Evolutionary conservation across 192 early-diverging fungal genomes (phyloP), one percentile per base, ranked within the genome.

Genomic region (Mortierella hygrophila): DNA sequence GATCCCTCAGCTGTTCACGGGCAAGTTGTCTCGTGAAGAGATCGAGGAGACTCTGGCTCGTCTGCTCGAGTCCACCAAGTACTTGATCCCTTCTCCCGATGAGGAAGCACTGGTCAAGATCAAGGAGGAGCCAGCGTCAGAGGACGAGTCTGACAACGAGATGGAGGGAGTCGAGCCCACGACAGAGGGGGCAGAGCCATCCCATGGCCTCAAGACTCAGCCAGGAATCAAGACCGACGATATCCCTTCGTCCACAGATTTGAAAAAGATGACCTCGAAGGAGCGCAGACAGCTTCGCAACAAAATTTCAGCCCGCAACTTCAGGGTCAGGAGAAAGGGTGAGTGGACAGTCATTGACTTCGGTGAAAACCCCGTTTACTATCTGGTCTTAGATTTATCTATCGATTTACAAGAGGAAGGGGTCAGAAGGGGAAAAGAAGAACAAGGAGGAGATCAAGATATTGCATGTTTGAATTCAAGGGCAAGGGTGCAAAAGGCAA

Each of bases 241-340:
- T 54, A 86, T 86, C 29, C 84, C 84, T 35, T 86, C 84, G n/a
- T 86, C 84, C 7, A 86, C 92, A 49, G 93, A 95, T 72, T 68
- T 93, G 55, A 94, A 93, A 71, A 89, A 89, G 52, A 88, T 97
- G 88, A 88, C 93, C 21, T 92, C 94, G 9, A 96, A 94, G 81
- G 95, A 97, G 83, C 89, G 95, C 37, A 89, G 96, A 47, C 95
- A 96, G 88, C 89, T 96, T 87, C 91, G 96, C 76, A 97, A 97
- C 89, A 97, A 97, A 84, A 96, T 97, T 60, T 95, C 94, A 29
- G 96, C 96, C 13, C 88, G 96, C 78, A 96, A 96, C 88, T 97
- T 97, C 84, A 91, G 96, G 71, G 91, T 93, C 74, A 91, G 96
- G 70, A 91, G 96, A 90, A 97, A 97, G 90, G 96, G 90, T 93